Conservation (phyloP, 495 filamentous ascomycete species). For the Talaromyces ruber region DNA sequence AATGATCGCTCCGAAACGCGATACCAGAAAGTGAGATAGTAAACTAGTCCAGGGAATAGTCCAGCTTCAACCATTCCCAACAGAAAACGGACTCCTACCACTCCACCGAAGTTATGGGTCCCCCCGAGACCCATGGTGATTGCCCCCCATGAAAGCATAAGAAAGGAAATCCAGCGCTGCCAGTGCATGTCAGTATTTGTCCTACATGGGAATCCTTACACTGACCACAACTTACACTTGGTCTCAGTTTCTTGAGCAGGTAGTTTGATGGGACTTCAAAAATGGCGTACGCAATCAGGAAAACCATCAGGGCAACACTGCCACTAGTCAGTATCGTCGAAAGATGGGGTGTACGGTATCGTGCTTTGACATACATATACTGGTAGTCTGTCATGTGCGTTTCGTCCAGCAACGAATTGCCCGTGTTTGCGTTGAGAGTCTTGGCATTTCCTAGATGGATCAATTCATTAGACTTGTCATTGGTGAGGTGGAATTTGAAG, state of each 20-base stretch:
- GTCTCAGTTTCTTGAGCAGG: conserved; percentile 59
- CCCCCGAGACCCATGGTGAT: conserved; percentile 57
- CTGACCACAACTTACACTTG: conserved; percentile 30
- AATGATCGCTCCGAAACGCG: conserved; percentile 54
- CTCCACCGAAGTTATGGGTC: conserved; percentile 40
- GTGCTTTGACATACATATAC: conserved; percentile 31
- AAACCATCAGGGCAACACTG: conserved; percentile 61
- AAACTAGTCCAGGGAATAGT: conserved; percentile 60
- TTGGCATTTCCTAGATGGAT: conserved; percentile 44
- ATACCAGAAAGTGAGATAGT: conserved; percentile 70
- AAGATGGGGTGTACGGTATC: too few relatives aligned
- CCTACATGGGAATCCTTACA: too few relatives aligned
- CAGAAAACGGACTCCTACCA: conserved; percentile 55
- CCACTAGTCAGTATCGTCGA: background rate
- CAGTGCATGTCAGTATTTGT: background rate
- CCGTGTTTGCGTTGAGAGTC: conserved; percentile 49
- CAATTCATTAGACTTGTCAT: background rate
- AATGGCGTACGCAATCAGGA: conserved; percentile 58
- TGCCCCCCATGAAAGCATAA: conserved; percentile 62
- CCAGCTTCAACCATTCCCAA: conserved; percentile 49
- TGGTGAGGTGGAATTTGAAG: background rate
- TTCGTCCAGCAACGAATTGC: conserved; percentile 53
- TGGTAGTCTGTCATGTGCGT: conserved; percentile 52
- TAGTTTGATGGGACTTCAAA: conserved; percentile 69
- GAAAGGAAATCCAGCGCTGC: conserved; percentile 54